phyloP scores from a whole-genome alignment of 352 stramenopile species.

The Phytophthora pisi region DNA sequence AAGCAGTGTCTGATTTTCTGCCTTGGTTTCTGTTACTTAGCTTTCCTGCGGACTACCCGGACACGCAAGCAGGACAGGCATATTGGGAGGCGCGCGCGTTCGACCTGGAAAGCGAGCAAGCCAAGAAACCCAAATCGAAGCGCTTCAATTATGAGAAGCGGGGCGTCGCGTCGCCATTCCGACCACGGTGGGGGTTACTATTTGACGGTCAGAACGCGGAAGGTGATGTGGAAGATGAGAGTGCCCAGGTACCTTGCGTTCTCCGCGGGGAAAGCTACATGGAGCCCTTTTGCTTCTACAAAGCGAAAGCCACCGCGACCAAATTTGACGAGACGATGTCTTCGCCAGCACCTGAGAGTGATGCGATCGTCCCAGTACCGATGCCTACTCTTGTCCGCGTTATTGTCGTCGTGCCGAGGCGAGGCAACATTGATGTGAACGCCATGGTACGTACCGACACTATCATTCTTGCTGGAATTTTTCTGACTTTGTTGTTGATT shows the following conservation, averaged over 20 bases:
- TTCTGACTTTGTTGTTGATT: conserved; percentile 4
- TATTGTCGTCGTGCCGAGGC: conserved; percentile 53
- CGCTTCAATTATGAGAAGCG: conserved; percentile 69
- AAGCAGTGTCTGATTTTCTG: background rate
- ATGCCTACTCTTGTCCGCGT: conserved; percentile 79
- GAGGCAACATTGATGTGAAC: conserved; percentile 61
- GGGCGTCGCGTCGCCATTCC: conserved; percentile 59
- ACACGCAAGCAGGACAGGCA: conserved; percentile 55
- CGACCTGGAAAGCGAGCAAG: conserved; percentile 28
- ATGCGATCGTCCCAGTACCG: conserved; percentile 50
- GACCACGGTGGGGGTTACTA: conserved; percentile 61
- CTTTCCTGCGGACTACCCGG: conserved; percentile 82
- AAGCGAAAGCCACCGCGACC: background rate
- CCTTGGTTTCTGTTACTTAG: conserved; percentile 35
- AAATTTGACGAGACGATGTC: conserved; percentile 7
- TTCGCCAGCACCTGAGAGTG: background rate
- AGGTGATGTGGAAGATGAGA: conserved; percentile 7
- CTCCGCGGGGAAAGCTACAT: conserved; percentile 71
- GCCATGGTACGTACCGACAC: conserved; percentile 54
- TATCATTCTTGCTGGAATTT: background rate
- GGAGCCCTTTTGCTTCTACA: conserved; percentile 71
- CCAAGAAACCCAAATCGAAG: conserved; percentile 74
- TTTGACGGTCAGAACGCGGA: conserved; percentile 33
- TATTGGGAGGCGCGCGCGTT: conserved; percentile 57
- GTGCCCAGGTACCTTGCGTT: conserved; percentile 44